Percentiles rank a stretch among this genome's conserved stretches.
Conservation (phyloP, 768 basidiomycete species). For the Collybia sordida region DNA sequence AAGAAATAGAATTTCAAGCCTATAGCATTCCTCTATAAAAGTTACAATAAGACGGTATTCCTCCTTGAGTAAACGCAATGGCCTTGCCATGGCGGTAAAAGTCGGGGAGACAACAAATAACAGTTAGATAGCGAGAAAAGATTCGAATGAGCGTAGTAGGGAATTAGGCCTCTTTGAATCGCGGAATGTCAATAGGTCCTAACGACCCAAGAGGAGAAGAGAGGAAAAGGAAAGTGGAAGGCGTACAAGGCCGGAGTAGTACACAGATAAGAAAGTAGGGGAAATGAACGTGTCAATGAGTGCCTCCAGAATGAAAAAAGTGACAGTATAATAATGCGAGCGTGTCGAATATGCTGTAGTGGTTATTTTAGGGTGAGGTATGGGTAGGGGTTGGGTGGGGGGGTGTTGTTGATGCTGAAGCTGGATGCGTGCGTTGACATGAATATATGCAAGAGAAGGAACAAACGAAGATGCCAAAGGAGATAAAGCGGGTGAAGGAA, state of each 20-base stretch:
- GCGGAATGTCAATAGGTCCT: conserved; percentile 1
- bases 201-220: conserved; percentile 10
- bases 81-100: conserved; percentile 31
- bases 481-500: conserved; percentile 2
- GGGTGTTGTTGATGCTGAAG: conserved; percentile 2
- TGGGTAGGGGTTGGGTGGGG: background rate
- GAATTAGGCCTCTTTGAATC: background rate
- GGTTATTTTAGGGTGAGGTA: background rate
- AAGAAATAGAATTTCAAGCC: conserved; percentile 23
- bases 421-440: background rate
- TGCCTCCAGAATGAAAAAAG: conserved; percentile 2
- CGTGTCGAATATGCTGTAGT: conserved; percentile 3
- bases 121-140: conserved; percentile 30
- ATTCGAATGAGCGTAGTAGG: conserved; percentile 13
- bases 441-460: conserved; percentile 5
- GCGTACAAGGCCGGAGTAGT: conserved; percentile 3
- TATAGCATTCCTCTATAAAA: conserved; percentile 42
- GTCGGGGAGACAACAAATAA: conserved; percentile 28
- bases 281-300: conserved; percentile 2
- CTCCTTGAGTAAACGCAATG: conserved; percentile 31
- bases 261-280: conserved; percentile 2
- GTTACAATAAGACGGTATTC: conserved; percentile 37
- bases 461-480: conserved; percentile 8
- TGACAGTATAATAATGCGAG: background rate
- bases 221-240: conserved; percentile 10